Evolutionary conservation across 2,329 filamentous ascomycete genomes (phyloP).

Genomic region (Fusarium dimerum): DNA sequence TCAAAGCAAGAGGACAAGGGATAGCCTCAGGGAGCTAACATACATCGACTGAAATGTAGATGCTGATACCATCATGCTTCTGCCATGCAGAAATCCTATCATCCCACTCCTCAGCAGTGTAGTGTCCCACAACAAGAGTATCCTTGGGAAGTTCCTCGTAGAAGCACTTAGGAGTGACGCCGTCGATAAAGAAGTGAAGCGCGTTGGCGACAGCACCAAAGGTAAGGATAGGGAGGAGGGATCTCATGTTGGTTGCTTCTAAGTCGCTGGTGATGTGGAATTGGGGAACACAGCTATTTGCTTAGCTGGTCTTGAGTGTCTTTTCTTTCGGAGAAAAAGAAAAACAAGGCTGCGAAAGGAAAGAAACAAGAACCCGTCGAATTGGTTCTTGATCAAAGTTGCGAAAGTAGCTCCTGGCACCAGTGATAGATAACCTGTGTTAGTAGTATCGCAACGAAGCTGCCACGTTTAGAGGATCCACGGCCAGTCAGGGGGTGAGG

Average conservation of each 20-base stretch:
- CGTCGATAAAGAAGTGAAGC: constrained; percentile 95
- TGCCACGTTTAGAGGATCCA: constrained; percentile 54
- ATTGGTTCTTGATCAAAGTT: neutral
- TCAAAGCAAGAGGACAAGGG: neutral
- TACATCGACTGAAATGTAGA: constrained; percentile 90
- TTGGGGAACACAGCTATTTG: no score
- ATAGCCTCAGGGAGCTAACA: constrained; percentile 24
- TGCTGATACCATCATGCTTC: constrained; percentile 73
- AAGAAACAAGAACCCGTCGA: neutral
- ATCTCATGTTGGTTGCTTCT: constrained; percentile 50
- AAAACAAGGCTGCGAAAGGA: neutral
- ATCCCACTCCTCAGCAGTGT: constrained; percentile 82
- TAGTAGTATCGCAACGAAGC: constrained; percentile 35
- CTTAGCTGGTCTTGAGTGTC: no score
- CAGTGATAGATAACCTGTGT: constrained; percentile 7
- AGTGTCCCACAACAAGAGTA: constrained; percentile 92
- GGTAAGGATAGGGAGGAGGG: constrained; percentile 65
- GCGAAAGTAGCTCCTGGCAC: constrained; percentile 8
- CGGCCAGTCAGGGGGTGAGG: constrained; percentile 31
- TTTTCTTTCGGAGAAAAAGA: no score
- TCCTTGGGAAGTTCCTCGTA: constrained; percentile 98
- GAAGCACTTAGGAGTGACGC: constrained; percentile 87
- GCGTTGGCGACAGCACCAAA: constrained; percentile 70
- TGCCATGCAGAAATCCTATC: constrained; percentile 67
- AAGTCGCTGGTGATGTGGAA: neutral